Evolutionary conservation across 306 rosid species (phyloP).

Genomic region (Nissolia schottii): DNA sequence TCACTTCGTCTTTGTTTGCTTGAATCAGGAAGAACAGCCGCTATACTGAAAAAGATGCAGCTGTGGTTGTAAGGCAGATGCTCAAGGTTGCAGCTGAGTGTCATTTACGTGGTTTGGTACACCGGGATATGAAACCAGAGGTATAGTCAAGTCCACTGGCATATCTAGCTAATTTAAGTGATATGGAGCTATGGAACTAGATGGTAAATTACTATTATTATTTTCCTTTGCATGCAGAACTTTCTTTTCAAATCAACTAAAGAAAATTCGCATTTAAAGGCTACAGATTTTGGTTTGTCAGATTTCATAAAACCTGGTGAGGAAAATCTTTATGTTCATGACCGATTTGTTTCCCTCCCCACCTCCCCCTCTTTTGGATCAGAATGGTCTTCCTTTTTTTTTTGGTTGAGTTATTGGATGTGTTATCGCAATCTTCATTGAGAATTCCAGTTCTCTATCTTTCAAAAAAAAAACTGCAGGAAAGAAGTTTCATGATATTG

Average conservation of each 20-base stretch:
- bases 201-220: neutral
- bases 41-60: conserved; percentile 79
- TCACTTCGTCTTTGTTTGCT: conserved; percentile 4
- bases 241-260: conserved; percentile 69
- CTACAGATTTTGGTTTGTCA: conserved; percentile 86
- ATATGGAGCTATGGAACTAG: neutral
- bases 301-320: conserved; percentile 79
- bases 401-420: neutral
- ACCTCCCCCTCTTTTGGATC: neutral
- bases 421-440: conserved; percentile 8
- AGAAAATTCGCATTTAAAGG: conserved; percentile 62
- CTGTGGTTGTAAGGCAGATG: conserved; percentile 84
- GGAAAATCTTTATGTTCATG: neutral
- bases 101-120: conserved; percentile 83
- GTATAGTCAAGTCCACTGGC: conserved; percentile 28
- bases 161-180: neutral
- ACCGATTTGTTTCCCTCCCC: neutral
- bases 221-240: conserved; percentile 48
- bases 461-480: conserved; percentile 45
- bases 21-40: conserved; percentile 76
- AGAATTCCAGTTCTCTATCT: conserved; percentile 9
- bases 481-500: conserved; percentile 74
- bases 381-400: neutral
- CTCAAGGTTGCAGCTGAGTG: conserved; percentile 89
- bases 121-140: conserved; percentile 92